Evolutionary conservation across 495 filamentous ascomycete species (phyloP).

Genomic region (Penicillium riverlandense): DNA sequence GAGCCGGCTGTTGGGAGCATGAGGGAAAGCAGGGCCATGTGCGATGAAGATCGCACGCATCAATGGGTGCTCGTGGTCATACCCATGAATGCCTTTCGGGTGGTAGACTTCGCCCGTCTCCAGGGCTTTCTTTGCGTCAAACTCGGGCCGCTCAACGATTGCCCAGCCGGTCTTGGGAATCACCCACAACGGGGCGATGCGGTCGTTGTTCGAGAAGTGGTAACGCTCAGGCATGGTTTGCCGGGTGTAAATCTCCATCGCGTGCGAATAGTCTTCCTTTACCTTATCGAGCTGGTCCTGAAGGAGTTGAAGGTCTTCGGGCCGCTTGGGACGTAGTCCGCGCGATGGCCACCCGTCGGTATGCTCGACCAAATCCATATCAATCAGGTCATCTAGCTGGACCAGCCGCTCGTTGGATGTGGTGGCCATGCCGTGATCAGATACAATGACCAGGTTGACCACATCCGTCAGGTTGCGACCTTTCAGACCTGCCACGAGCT

Average conservation of each 20-base stretch:
- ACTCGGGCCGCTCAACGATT: conserved; percentile 71
- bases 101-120: conserved; percentile 59
- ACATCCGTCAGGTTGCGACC: conserved; percentile 77
- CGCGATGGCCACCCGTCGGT: conserved; percentile 93
- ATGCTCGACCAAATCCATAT: conserved; percentile 65
- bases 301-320: conserved; percentile 44
- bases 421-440: conserved; percentile 96
- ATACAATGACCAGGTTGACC: conserved; percentile 96
- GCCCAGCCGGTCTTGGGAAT: conserved; percentile 87
- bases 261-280: conserved; percentile 48
- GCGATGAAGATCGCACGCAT: conserved; percentile 94
- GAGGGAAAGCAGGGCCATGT: conserved; percentile 80
- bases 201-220: conserved; percentile 76
- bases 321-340: conserved; percentile 70
- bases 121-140: conserved; percentile 57
- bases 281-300: conserved; percentile 29
- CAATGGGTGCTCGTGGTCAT: conserved; percentile 80
- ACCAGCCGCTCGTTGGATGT: conserved; percentile 76
- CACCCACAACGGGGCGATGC: conserved; percentile 90
- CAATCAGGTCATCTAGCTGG: conserved; percentile 87
- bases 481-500: conserved; percentile 68
- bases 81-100: conserved; percentile 78
- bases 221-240: conserved; percentile 86
- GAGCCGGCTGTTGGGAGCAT: conserved; percentile 70
- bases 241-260: conserved; percentile 75